Evolutionary conservation across 2,329 filamentous ascomycete genomes (phyloP), one percentile per base, ranked within the genome.

Genomic region (Proliferodiscus dingleyae): DNA sequence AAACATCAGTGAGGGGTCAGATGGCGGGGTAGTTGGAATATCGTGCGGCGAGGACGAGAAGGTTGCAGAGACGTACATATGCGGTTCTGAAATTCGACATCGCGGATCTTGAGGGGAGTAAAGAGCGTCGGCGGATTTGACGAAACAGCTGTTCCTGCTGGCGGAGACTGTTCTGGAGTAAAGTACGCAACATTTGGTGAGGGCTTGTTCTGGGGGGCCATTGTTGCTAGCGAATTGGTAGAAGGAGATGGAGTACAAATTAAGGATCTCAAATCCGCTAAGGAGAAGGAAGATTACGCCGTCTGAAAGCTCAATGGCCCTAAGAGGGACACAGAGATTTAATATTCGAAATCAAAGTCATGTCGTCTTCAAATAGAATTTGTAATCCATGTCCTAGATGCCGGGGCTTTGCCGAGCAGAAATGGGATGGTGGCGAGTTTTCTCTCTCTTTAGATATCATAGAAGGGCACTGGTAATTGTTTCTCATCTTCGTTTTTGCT

Each of bases 31-130:
- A 18, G 15, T 19, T 19, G 42, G 30, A 24, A 24, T 16, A 37
- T 32, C 26, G 29, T 37, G 30, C 15, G 33, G 15, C 22, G 39
- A n/a, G 41, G 19, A n/a, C 10, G 1, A n/a, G 11, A 13, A n/a
- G n/a, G 13, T 28, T 3, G 37, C 4, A 16, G 23, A 10, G 8
- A 45, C 46, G 11, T 48, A 55, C 54, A 64, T 45, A 72, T 67
- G 33, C 72, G 67, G 50, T 74, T 74, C 29, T 68, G 71, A 37
- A 74, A 63, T 5, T 63, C 67, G 24, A 71, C 56, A 38, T 65
- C 64, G 29, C 71, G 64, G 41, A 74, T 66, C 37, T 61, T 69
- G 30, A 75, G 55, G 3, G 72, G 71, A 0, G 63, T 64, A 58
- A 74, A 74, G 21, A 74, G 57, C 3, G 58, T 61, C 32, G 63